Base-by-base conservation (phyloP, 805 yeast genomes). In the Candida sanyiensis region DNA sequence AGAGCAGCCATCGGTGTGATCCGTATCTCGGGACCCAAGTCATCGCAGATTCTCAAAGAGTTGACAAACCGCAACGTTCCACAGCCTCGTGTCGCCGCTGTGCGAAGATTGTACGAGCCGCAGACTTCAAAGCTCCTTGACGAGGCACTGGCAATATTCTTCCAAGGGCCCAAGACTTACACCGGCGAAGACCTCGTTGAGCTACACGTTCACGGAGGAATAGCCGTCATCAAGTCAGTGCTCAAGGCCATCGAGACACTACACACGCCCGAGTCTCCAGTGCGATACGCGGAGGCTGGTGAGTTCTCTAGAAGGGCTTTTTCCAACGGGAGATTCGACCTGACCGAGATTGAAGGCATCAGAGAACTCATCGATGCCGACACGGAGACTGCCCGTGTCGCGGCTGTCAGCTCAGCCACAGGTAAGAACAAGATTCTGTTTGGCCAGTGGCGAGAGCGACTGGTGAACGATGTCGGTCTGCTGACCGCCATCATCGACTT, bases 171-270 rank as follows among this genome's bases (percentile, higher is more conserved):
- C 1, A 64, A 69, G 11, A 80, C 96, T 0, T 93, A 80, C 52
- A 93, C 97, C 0, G 98, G 98, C 2, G 97, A 93, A 57, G 96
- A 90, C 50, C 50, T 83, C 19, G 64, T 89, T 8, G 98, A 93
- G 52, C 57, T 93, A n/a, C 97, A 93, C 54, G 60, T 85, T 2
- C 98, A 93, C 59, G 98, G 98, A 4, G 97, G 97, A 4, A 77
- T 72, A 10, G 96, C 97, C 0, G 86, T 90, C 2, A 73, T 85
- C 3, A 66, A 69, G 34, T 72, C 87, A 0, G 83, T 89, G 0
- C 51, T 89, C 34, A 63, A 63, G 5, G 78, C 94, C 0, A 77
- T 93, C 5, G 64, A 67, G 28, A 38, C 50, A 0, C 48, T 82
- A 5, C 83, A 83, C 50, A 59, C 69, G 5, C 69, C 72, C 0